Evolutionary conservation across 208 protist species (phyloP).

Genomic region (Leishmania tarentolae): DNA sequence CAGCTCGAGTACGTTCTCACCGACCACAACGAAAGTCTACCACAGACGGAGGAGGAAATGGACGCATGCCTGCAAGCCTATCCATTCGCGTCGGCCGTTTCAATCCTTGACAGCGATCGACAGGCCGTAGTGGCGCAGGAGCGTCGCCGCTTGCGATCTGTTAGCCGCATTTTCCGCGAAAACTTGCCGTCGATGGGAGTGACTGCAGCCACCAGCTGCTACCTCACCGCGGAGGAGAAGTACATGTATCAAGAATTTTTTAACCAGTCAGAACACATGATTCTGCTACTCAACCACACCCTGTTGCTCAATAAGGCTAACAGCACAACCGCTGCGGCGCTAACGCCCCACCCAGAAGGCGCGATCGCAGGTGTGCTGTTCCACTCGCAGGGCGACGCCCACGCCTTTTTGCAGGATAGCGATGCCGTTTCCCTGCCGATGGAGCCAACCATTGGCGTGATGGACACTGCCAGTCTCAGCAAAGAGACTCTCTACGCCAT

Average conservation of each 20-base stretch:
- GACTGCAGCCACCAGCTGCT: constrained; percentile 66
- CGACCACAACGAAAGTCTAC: constrained; percentile 45
- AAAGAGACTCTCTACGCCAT: constrained; percentile 55
- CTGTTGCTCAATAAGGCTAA: constrained; percentile 43
- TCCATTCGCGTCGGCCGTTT: constrained; percentile 67
- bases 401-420: constrained; percentile 5
- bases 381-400: constrained; percentile 5
- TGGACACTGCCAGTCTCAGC: constrained; percentile 22
- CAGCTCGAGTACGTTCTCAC: constrained; percentile 81
- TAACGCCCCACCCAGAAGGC: neutral
- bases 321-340: constrained; percentile 2
- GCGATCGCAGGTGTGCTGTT: constrained; percentile 1
- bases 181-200: constrained; percentile 54
- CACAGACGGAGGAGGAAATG: constrained; percentile 56
- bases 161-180: constrained; percentile 71
- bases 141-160: constrained; percentile 65
- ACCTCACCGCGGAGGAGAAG: constrained; percentile 80
- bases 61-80: constrained; percentile 37
- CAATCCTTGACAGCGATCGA: constrained; percentile 69
- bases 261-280: constrained; percentile 82
- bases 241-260: constrained; percentile 88
- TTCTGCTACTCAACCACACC: constrained; percentile 67
- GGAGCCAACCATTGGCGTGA: constrained; percentile 26
- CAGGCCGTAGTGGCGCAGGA: constrained; percentile 66
- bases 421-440: constrained; percentile 8